phyloP scores from a whole-genome alignment of 1,284 basidiomycete genomes.

The Apiotrichum domesticum region DNA sequence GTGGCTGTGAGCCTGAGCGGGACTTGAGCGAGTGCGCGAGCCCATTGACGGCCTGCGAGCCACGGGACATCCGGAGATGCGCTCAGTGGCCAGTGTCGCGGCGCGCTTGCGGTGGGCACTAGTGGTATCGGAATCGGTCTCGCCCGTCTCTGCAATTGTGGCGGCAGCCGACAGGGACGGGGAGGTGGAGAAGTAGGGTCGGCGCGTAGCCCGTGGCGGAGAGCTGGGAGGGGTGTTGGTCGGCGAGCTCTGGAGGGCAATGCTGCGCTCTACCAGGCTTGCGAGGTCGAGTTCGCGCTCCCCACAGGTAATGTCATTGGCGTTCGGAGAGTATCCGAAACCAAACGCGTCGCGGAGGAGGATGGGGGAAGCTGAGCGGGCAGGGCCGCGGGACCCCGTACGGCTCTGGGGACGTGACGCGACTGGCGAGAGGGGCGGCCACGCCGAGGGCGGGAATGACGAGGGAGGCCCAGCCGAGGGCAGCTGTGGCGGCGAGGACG shows the following conservation, averaged over 20 bases:
- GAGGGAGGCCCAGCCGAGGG: background rate
- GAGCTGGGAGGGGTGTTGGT: background rate
- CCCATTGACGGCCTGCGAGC: background rate
- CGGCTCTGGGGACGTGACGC: background rate
- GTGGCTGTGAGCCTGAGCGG: background rate
- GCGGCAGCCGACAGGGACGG: background rate
- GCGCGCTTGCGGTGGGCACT: background rate
- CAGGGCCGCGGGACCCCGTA: background rate
- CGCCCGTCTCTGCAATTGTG: background rate
- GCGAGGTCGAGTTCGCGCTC: constrained; percentile 9
- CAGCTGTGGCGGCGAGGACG: background rate
- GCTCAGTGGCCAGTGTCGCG: background rate
- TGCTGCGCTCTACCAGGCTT: constrained; percentile 15
- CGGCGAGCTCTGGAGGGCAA: constrained; percentile 14
- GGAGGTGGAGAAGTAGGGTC: constrained; percentile 8
- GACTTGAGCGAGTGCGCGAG: background rate
- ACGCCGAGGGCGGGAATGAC: background rate
- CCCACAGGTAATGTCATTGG: background rate
- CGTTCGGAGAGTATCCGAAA: background rate
- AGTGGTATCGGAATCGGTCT: background rate
- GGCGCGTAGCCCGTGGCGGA: background rate
- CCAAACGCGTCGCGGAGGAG: background rate
- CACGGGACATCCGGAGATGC: too few relatives aligned
- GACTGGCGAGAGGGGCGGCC: background rate
- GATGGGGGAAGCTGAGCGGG: background rate